A percentile compares a stretch with the other conserved stretches of the same genome.
These are phyloP conservation scores for Verticillium klebahnii DNA, from an alignment of 2,329 filamentous ascomycete species.

Conservation along the genomic window DNA sequence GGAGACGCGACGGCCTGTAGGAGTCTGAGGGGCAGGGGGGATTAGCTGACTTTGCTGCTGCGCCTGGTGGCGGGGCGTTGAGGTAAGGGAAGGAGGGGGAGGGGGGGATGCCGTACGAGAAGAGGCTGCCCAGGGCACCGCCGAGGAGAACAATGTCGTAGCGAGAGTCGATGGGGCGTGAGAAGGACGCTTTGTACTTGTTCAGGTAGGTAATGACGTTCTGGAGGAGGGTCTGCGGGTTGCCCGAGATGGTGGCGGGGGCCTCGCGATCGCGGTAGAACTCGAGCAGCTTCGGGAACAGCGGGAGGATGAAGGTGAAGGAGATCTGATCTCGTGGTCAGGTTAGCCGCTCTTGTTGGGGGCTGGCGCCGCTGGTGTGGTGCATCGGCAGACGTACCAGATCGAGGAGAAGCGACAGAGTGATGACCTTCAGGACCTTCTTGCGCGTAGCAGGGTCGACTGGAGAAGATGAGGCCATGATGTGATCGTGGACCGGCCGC, in stretches of 20 bases:
- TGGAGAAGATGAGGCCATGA: constrained; percentile 17
- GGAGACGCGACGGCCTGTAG: constrained; percentile 91
- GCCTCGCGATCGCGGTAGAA: constrained; percentile 90
- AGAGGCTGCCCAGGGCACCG: constrained; percentile 87
- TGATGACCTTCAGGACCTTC: constrained; percentile 80
- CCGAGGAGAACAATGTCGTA: constrained; percentile 97
- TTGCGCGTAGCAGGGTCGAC: constrained; percentile 60
- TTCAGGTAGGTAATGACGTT: constrained; percentile 80
- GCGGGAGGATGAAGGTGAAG: constrained; percentile 95
- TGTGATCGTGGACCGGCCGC: constrained; percentile 10
- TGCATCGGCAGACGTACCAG: constrained; percentile 53
- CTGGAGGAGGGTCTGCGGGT: constrained; percentile 65
- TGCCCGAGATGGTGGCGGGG: constrained; percentile 36
- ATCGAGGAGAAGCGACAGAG: constrained; percentile 84
- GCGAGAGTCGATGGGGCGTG: constrained; percentile 86
- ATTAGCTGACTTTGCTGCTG: not conserved
- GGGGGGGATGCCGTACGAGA: constrained; percentile 48
- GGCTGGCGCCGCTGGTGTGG: constrained; percentile 1
- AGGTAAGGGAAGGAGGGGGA: not conserved
- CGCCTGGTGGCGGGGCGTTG: not conserved
- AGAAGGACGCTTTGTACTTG: constrained; percentile 90
- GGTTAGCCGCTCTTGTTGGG: not conserved
- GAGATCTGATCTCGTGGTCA: constrained; percentile 62
- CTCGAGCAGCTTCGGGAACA: constrained; percentile 91
- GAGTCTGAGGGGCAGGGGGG: constrained; percentile 31